Conservation (phyloP, 140 eudicot genomes). For the Erigeron philadelphicus region DNA sequence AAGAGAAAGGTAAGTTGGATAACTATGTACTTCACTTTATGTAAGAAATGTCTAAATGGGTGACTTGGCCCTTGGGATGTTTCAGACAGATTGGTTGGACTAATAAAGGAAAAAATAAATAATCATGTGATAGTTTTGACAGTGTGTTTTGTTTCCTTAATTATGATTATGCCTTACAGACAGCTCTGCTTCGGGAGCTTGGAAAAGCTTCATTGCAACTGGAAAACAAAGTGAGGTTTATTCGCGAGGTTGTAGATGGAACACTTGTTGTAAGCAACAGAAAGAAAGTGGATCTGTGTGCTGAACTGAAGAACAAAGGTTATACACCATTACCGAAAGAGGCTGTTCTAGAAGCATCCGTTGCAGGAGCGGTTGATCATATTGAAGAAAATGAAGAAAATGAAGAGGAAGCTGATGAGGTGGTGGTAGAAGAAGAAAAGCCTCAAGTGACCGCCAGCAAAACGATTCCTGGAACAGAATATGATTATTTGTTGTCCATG, state of each 20-base stretch:
- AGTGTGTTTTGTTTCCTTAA: too few relatives aligned
- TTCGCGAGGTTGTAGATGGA: constrained; percentile 70
- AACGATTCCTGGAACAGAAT: constrained; percentile 47
- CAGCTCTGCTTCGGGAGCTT: constrained; percentile 42
- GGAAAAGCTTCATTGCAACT: constrained; percentile 48
- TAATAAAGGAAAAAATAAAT: too few relatives aligned
- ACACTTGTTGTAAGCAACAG: constrained; percentile 62
- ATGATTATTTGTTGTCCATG: constrained; percentile 73
- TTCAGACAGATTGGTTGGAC: not conserved
- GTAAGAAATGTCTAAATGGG: not conserved
- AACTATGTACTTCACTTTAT: not conserved
- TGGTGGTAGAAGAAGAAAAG: constrained; percentile 12
- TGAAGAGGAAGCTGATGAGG: constrained; percentile 15
- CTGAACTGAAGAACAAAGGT: constrained; percentile 63
- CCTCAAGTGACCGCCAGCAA: constrained; percentile 20
- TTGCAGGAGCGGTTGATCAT: constrained; percentile 63
- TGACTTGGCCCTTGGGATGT: not conserved
- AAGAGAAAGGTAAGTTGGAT: constrained; percentile 56
- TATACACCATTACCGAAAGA: constrained; percentile 76
- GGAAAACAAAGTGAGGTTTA: constrained; percentile 78
- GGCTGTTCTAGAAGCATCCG: constrained; percentile 37
- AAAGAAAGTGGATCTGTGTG: constrained; percentile 61
- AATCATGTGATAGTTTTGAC: too few relatives aligned
- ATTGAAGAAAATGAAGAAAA: constrained; percentile 44
- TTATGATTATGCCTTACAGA: constrained; percentile 39